Conservation (phyloP, 441 rosid species). For the Jatropha podagrica region DNA sequence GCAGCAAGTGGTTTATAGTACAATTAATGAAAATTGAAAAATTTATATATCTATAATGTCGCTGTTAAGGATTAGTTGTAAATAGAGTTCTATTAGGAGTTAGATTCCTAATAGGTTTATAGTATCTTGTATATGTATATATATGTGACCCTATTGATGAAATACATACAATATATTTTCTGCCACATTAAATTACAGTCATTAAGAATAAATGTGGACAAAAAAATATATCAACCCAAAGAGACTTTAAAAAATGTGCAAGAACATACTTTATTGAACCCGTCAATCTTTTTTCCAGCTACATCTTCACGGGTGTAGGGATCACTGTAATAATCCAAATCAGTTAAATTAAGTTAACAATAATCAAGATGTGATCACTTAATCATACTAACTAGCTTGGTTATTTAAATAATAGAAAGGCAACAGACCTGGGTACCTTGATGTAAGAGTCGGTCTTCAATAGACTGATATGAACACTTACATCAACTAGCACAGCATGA, state of each 20-base stretch:
- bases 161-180: too few relatives aligned
- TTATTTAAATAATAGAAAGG: constrained; percentile 19
- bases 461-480: constrained; percentile 69
- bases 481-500: constrained; percentile 84
- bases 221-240: background rate
- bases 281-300: constrained; percentile 36
- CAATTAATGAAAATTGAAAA: background rate
- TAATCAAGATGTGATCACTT: background rate
- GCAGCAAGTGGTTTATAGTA: background rate
- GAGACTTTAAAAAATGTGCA: background rate
- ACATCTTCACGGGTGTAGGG: constrained; percentile 33
- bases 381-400: background rate
- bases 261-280: constrained; percentile 53
- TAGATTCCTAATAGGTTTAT: too few relatives aligned
- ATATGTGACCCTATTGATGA: too few relatives aligned
- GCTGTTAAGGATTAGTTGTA: too few relatives aligned
- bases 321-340: constrained; percentile 47
- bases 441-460: constrained; percentile 55
- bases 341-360: constrained; percentile 19
- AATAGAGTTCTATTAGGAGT: too few relatives aligned
- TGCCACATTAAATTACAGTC: too few relatives aligned
- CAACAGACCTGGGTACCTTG: constrained; percentile 64
- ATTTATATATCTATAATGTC: background rate
- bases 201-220: background rate
- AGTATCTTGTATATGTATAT: too few relatives aligned